These are phyloP conservation scores for Globisporangium lucens DNA, from an alignment of 352 stramenopile genomes.

Conservation along the genomic window DNA sequence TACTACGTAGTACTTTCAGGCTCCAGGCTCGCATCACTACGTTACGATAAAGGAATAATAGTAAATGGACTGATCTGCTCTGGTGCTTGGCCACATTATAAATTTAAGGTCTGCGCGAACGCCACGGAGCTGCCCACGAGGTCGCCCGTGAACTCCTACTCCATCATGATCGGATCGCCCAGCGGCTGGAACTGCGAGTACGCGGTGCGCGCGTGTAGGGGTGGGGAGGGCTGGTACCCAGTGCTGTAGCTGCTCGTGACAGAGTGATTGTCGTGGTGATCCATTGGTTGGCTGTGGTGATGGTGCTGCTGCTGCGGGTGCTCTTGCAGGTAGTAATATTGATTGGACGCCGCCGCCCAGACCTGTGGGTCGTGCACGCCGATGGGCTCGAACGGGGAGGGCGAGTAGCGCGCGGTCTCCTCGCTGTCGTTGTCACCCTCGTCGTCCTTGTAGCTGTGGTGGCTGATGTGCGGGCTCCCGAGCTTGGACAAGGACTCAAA, in stretches of 20 bases:
- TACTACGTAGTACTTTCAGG: neutral
- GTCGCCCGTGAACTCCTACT: conserved; percentile 3
- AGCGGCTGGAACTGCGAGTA: conserved; percentile 2
- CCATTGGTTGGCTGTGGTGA: neutral
- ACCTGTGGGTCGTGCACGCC: neutral
- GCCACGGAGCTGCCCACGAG: conserved; percentile 7
- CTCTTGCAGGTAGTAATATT: neutral
- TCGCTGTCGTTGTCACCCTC: neutral
- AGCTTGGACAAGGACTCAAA: neutral
- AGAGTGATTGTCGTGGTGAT: neutral
- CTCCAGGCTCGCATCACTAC: neutral
- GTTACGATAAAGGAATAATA: neutral
- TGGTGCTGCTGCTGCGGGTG: neutral
- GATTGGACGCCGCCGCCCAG: conserved; percentile 1
- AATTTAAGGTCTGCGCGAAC: conserved; percentile 10
- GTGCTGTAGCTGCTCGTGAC: neutral
- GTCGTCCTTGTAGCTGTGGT: neutral
- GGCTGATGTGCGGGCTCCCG: neutral
- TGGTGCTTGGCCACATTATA: neutral
- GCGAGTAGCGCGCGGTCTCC: neutral
- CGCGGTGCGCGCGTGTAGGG: neutral
- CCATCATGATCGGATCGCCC: neutral
- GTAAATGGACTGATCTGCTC: neutral
- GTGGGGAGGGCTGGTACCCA: neutral
- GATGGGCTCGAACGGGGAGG: conserved; percentile 1